Base-by-base conservation (phyloP, 2,329 filamentous ascomycete species). In the Pezizomycotina sp. region DNA sequence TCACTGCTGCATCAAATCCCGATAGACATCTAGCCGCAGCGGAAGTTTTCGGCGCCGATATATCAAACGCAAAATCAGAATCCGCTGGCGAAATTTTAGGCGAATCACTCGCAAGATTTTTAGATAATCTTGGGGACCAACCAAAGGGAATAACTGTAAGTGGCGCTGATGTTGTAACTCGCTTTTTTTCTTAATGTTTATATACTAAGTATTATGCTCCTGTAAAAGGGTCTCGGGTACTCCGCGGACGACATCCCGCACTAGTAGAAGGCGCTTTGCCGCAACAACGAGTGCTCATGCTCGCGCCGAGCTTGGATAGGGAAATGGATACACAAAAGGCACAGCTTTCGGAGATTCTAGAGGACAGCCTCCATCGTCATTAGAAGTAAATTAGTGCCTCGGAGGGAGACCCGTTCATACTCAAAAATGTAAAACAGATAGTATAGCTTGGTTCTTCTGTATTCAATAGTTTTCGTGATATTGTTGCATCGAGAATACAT, bases 251-350 rank as follows among this genome's bases (percentile, higher is more conserved):
- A 95, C 60, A 63, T 98, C 12, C 81, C 91, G 46, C 71, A 6
- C 61, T 98, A 45, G 83, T 98, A 1, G 86, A 95, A 58, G 91
- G 89, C 1, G 98, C 89, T 0, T 74, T 98, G 44, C 89, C 89
- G 4, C 89, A 98, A 62, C 72, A 73, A 37, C 66, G 89, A 47
- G 91, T 98, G 36, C 57, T 98, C 52, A 89, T 84, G 76, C 60
- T 98, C 45, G 89, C 89, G 19, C 91, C 89, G 1, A 83, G 70
- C 16, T 57, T 98, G 51, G 71, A 69, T 24, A 68, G 66, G 48
- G 77, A 83, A 52, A 56, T 80, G 29, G 64, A 74, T 50, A 62
- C 65, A 30, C 78, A 86, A 57, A 72, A 68, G 55, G 76, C n/a
- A n/a, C n/a, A n/a, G n/a, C n/a, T n/a, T n/a, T n/a, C n/a, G n/a